These are phyloP conservation scores for Pezicula carpinea DNA, from an alignment of 2,329 filamentous ascomycete genomes.

Conservation along the genomic window DNA sequence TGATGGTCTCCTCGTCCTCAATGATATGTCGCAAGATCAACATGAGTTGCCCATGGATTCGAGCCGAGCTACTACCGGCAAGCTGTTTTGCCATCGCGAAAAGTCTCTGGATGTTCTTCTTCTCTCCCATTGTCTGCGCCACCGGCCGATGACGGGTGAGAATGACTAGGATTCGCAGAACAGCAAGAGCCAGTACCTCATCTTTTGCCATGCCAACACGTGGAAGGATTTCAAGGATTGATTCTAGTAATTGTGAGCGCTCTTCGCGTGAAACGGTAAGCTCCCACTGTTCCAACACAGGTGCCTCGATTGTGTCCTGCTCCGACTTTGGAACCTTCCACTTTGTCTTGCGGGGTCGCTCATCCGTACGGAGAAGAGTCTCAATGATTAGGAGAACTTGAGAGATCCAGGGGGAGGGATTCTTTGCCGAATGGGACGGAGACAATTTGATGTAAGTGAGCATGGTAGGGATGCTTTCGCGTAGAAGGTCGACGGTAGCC, in stretches of 20 bases:
- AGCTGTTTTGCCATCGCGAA: constrained; percentile 97
- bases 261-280: constrained; percentile 59
- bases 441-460: constrained; percentile 73
- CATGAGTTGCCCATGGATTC: constrained; percentile 62
- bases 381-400: constrained; percentile 88
- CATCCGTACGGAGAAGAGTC: constrained; percentile 83
- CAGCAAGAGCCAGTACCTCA: constrained; percentile 75
- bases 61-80: constrained; percentile 70
- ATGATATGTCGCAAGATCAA: constrained; percentile 86
- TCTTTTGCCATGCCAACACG: constrained; percentile 72
- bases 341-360: constrained; percentile 68
- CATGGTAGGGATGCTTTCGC: constrained; percentile 71
- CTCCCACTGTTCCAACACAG: constrained; percentile 56
- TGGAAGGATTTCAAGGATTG: constrained; percentile 78
- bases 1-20: constrained; percentile 87
- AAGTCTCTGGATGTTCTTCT: constrained; percentile 80
- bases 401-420: constrained; percentile 87
- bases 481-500: constrained; percentile 68
- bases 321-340: constrained; percentile 59
- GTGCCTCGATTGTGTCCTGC: constrained; percentile 43
- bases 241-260: constrained; percentile 67
- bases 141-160: constrained; percentile 75
- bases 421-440: constrained; percentile 62
- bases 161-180: constrained; percentile 79
- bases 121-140: constrained; percentile 75